Percentiles rank a stretch among this genome's conserved stretches.
phyloP scores from a whole-genome alignment of 768 basidiomycete species.

The Hericium alpestre region DNA sequence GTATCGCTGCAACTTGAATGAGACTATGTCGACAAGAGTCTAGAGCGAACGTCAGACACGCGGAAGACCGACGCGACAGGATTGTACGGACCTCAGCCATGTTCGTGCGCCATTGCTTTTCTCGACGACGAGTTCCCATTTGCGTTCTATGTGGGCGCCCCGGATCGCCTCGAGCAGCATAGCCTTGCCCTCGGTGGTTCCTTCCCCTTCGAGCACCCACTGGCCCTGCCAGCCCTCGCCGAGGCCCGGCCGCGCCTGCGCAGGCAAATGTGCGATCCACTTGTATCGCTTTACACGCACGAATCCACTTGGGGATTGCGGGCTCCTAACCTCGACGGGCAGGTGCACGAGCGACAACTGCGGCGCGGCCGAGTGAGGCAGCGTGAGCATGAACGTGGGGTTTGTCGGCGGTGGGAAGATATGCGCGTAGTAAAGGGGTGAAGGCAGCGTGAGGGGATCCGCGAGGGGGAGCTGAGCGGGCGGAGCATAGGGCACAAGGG shows the following conservation, averaged over 20 bases:
- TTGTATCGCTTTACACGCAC: conserved; percentile 50
- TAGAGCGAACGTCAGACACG: neutral
- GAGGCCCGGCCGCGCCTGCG: conserved; percentile 25
- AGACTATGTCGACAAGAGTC: neutral
- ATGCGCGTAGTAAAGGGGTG: conserved; percentile 70
- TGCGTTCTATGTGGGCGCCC: conserved; percentile 22
- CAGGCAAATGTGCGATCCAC: conserved; percentile 49
- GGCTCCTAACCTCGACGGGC: conserved; percentile 41
- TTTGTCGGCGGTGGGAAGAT: conserved; percentile 33
- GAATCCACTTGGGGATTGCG: conserved; percentile 49
- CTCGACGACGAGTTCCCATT: conserved; percentile 53
- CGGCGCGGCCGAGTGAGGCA: conserved; percentile 18
- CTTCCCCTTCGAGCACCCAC: conserved; percentile 74
- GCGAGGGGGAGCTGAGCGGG: conserved; percentile 41
- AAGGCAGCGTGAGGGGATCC: conserved; percentile 53
- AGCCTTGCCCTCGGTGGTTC: conserved; percentile 56
- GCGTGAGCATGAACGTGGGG: conserved; percentile 20
- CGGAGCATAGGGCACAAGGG: conserved; percentile 51
- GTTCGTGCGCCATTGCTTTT: conserved; percentile 47
- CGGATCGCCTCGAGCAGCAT: conserved; percentile 44
- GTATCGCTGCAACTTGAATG: neutral
- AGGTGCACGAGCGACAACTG: conserved; percentile 38
- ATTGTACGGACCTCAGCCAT: conserved; percentile 46
- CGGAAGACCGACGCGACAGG: neutral
- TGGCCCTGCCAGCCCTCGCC: conserved; percentile 68